Evolutionary conservation across 75 land plant genomes (phyloP).

Genomic region (Cupressus sempervirens): DNA sequence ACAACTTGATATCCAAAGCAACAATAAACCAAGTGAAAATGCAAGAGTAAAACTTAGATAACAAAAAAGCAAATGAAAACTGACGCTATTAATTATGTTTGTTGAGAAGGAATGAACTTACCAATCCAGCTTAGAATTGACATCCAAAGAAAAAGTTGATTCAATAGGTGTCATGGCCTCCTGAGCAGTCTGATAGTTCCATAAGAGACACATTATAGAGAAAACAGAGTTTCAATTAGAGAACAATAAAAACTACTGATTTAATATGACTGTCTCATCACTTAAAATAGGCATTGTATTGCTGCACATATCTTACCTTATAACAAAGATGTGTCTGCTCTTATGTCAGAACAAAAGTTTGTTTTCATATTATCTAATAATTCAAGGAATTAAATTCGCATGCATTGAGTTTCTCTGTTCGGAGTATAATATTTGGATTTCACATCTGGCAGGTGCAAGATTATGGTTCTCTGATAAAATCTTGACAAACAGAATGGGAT

Average conservation of each 20-base stretch:
- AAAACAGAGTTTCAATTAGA: background rate
- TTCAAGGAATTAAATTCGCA: background rate
- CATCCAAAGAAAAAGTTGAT: conserved; percentile 96
- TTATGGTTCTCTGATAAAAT: background rate
- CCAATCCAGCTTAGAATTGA: conserved; percentile 89
- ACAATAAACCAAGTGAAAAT: conserved; percentile 1
- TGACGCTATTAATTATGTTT: background rate
- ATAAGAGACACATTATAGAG: background rate
- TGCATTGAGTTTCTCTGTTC: background rate
- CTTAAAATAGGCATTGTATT: background rate
- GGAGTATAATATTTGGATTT: background rate
- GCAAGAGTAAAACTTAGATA: background rate
- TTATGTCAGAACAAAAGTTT: background rate
- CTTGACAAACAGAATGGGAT: background rate
- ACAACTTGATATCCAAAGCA: background rate
- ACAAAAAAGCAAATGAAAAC: background rate
- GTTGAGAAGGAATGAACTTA: conserved; percentile 23
- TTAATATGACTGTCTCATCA: background rate
- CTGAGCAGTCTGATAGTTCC: conserved; percentile 66
- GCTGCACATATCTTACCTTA: background rate
- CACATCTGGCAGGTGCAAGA: background rate
- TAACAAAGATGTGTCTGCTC: background rate
- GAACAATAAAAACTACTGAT: background rate
- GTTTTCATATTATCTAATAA: background rate
- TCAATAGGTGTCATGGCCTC: conserved; percentile 99